Base-by-base conservation (phyloP, 1,284 basidiomycete species). In the Trichosporon asahii region DNA sequence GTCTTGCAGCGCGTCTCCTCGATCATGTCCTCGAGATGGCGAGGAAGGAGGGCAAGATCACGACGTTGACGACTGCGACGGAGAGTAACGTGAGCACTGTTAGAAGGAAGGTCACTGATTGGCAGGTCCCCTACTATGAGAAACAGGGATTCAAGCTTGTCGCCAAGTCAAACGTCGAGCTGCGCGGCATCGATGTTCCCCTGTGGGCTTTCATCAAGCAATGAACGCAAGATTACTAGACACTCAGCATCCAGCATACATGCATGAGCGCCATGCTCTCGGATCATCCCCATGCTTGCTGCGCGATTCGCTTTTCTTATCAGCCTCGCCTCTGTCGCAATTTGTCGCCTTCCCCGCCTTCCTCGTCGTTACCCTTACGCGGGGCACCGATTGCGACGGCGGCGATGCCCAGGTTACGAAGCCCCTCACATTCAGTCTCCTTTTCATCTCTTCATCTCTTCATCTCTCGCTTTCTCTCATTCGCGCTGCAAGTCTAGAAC, bases 41-140 rank as follows among this genome's bases (percentile, higher is more conserved):
- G 35, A 53, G 35, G 11, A 49, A 37, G 1, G 64, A 65, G 14
- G 64, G 64, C 0, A 25, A 53, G 0, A 21, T 65, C 2, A 44
- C 55, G 57, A 37, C 64, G 14, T 12, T 69, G 8, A 69, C 68
- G 21, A 65, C 64, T 7, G 44, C 64, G 29, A 69, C 68, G 3
- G 29, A 69, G 29, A 53, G 44, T 7, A 69, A 69, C 33, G 68
- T 68, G 49, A 18, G 67, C 29, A 8, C 1, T 27, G 5, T 9
- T 29, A 18, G n/a, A 18, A 8, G 29, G n/a, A 8, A 2, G 6
- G 21, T 14, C 11, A 12, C 53, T 60, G 46, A 66, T 25, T 0
- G 11, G 18, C 33, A 69, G 68, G 9, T 69, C 18, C n/a, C 64
- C 3, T 66, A 66, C 35, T 69, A 66, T 57, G 29, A 57, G 21